These are phyloP conservation scores for Phyllachora maydis DNA, from an alignment of 2,329 filamentous ascomycete genomes.

Conservation along the genomic window DNA sequence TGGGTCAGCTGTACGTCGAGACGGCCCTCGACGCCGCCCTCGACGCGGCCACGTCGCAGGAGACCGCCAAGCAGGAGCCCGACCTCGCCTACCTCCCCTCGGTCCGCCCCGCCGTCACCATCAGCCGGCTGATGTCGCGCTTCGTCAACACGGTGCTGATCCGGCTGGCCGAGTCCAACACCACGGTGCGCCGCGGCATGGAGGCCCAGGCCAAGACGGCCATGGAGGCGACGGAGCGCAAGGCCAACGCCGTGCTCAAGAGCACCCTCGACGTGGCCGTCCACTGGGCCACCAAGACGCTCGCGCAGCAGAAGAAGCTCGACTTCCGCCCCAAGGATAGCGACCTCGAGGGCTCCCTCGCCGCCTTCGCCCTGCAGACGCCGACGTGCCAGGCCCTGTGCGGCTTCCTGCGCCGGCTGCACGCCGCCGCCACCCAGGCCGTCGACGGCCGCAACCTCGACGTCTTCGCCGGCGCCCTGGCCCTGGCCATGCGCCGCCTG, in stretches of 20 bases:
- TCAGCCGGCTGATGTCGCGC: conserved; percentile 82
- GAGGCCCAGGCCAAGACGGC: conserved; percentile 60
- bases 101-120: conserved; percentile 64
- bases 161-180: conserved; percentile 71
- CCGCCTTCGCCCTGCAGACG: conserved; percentile 71
- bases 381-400: conserved; percentile 66
- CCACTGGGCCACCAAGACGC: conserved; percentile 53
- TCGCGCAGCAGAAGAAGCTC: conserved; percentile 64
- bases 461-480: conserved; percentile 67
- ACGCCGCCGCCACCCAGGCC: conserved; percentile 40
- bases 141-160: conserved; percentile 83
- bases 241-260: conserved; percentile 44
- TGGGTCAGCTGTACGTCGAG: conserved; percentile 66
- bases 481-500: conserved; percentile 53
- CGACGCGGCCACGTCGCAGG: conserved; percentile 56
- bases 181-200: conserved; percentile 77
- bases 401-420: conserved; percentile 54
- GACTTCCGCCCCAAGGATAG: conserved; percentile 81
- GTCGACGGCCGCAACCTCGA: conserved; percentile 72
- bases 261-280: conserved; percentile 44
- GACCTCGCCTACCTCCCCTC: conserved; percentile 68
- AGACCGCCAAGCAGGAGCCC: conserved; percentile 64
- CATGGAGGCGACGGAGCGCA: conserved; percentile 64
- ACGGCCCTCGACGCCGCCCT: conserved; percentile 47
- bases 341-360: conserved; percentile 37